These are phyloP conservation scores for Elymus sibiricus DNA, from an alignment of 176 grass and related monocot species.

Conservation along the genomic window DNA sequence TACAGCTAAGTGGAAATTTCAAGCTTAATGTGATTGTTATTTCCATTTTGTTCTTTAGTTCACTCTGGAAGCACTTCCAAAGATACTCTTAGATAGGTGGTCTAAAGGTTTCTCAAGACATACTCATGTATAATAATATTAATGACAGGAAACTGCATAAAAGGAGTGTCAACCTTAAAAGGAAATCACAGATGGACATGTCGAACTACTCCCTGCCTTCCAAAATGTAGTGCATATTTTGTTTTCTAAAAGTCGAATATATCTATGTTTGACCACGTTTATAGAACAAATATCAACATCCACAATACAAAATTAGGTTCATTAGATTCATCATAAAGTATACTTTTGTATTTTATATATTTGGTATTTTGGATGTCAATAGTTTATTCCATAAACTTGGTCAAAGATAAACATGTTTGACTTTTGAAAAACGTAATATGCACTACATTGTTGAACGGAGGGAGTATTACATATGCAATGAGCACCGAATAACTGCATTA, in stretches of 20 bases:
- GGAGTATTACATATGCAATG: background rate
- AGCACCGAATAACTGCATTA: background rate
- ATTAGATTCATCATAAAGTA: too few species aligned
- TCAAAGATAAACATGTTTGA: too few species aligned
- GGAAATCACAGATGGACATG: background rate
- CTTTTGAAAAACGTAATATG: too few species aligned
- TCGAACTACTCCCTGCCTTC: background rate
- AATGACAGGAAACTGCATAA: background rate
- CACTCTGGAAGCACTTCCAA: conserved; percentile 1
- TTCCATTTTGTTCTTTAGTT: background rate
- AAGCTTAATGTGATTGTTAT: background rate
- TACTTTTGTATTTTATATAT: too few species aligned
- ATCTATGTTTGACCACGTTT: too few species aligned
- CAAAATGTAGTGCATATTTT: too few species aligned
- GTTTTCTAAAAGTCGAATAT: too few species aligned
- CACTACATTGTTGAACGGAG: too few species aligned
- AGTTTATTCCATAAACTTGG: too few species aligned
- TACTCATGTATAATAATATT: background rate
- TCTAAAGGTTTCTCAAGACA: background rate
- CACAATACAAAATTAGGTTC: too few species aligned
- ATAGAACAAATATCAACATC: too few species aligned
- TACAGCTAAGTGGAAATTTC: background rate
- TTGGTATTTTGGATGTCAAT: too few species aligned
- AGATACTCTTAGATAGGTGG: background rate
- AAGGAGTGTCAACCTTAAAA: background rate